A percentile compares a stretch with the other conserved stretches of the same genome.
Conservation (phyloP, 2,329 filamentous ascomycete species). For the Nannizzia gypsea region DNA sequence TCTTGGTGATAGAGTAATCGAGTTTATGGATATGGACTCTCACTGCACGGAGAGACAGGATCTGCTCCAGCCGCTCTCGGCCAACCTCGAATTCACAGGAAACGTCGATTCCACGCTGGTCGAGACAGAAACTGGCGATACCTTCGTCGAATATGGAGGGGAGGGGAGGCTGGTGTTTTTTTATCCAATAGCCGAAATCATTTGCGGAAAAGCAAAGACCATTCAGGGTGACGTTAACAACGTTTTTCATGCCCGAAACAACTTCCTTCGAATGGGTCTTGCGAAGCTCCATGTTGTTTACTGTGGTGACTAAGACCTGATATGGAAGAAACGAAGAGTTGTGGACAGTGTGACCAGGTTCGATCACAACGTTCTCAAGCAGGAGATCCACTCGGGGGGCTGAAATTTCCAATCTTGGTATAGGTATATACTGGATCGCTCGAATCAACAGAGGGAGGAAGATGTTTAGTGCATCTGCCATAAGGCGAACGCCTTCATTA, state of each 20-base stretch:
- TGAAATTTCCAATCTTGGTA: slow-evolving; percentile 78
- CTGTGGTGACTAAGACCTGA: slow-evolving; percentile 65
- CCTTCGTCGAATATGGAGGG: slow-evolving; percentile 63
- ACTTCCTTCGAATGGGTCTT: slow-evolving; percentile 61
- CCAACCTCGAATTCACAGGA: slow-evolving; percentile 74
- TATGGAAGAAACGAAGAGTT: slow-evolving; percentile 81
- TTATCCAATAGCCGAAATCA: slow-evolving; percentile 82
- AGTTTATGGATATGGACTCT: slow-evolving; percentile 78
- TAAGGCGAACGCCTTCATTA: slow-evolving; percentile 56
- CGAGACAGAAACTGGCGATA: slow-evolving; percentile 72
- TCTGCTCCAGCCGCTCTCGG: slow-evolving; percentile 64
- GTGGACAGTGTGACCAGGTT: slow-evolving; percentile 76
- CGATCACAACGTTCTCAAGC: slow-evolving; percentile 79
- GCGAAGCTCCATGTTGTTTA: slow-evolving; percentile 74
- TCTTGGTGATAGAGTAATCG: slow-evolving; percentile 59
- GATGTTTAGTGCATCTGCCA: slow-evolving; percentile 64
- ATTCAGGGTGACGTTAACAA: slow-evolving; percentile 65
- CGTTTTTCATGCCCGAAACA: slow-evolving; percentile 54
- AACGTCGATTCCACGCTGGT: slow-evolving; percentile 77
- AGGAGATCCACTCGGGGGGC: slow-evolving; percentile 74
- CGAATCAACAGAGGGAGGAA: slow-evolving; percentile 69
- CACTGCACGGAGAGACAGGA: slow-evolving; percentile 65
- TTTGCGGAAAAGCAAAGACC: slow-evolving; percentile 75
- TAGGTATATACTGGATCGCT: slow-evolving; percentile 73
- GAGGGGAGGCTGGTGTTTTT: slow-evolving; percentile 57